Evolutionary conservation across 2,329 filamentous ascomycete genomes (phyloP).

Genomic region (Colletotrichum brevisporum): DNA sequence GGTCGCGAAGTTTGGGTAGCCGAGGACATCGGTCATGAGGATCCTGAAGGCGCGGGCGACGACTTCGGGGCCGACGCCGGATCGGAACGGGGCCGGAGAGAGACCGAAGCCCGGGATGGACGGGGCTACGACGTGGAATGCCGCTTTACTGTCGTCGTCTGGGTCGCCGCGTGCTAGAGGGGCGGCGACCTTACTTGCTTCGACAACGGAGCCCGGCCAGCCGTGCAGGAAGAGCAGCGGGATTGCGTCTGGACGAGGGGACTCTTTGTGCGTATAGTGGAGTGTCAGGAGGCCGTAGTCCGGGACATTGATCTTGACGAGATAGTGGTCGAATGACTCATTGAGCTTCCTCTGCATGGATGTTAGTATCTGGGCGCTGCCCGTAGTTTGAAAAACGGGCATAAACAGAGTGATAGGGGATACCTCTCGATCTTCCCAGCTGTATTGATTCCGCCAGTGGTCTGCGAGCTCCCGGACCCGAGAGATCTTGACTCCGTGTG

Average conservation of each 20-base stretch:
- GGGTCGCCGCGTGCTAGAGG: conserved; percentile 48
- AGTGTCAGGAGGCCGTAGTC: conserved; percentile 43
- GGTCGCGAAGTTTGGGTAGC: conserved; percentile 51
- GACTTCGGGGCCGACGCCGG: conserved; percentile 49
- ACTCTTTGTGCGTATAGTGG: conserved; percentile 50
- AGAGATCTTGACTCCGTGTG: conserved; percentile 39
- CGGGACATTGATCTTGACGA: conserved; percentile 40
- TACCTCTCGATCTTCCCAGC: conserved; percentile 32
- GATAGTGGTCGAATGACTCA: conserved; percentile 33
- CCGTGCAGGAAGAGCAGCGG: conserved; percentile 59
- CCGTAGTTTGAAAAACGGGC: neutral
- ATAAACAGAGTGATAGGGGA: no score
- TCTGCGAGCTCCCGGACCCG: conserved; percentile 34
- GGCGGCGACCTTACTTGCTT: conserved; percentile 51
- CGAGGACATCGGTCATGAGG: conserved; percentile 56
- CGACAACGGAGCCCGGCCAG: conserved; percentile 59
- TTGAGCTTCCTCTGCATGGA: conserved; percentile 14
- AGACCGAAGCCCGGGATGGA: conserved; percentile 61
- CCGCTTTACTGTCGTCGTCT: conserved; percentile 44
- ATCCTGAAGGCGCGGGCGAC: conserved; percentile 51
- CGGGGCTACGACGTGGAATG: conserved; percentile 64
- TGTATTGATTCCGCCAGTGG: conserved; percentile 36
- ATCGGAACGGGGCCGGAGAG: conserved; percentile 49
- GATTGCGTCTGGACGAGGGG: conserved; percentile 48
- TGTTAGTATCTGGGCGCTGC: neutral